These are phyloP conservation scores for Ophiostoma ulmi DNA, from an alignment of 2,329 filamentous ascomycete genomes.

Conservation along the genomic window DNA sequence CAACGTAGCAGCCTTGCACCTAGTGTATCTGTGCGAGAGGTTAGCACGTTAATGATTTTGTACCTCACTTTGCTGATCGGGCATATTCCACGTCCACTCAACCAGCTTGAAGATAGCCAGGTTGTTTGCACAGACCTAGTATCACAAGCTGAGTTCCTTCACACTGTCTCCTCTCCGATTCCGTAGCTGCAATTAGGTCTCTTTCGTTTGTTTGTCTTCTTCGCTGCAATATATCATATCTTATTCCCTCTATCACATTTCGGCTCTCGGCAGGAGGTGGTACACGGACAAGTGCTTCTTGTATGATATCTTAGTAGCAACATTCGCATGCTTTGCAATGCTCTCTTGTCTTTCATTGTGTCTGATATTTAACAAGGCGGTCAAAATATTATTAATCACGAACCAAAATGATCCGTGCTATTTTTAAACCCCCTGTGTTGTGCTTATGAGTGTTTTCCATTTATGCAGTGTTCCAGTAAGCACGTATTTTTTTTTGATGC, in stretches of 20 bases:
- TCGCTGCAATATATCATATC: not conserved
- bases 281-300: not conserved
- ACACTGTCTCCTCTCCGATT: not conserved
- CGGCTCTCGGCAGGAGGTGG: not conserved
- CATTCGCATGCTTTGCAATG: not conserved
- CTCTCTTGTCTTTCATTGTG: not conserved
- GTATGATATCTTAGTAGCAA: not conserved
- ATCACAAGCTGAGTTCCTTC: not conserved
- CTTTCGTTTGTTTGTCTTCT: not conserved
- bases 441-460: not conserved
- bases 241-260: not conserved
- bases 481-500: not conserved
- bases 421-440: not conserved
- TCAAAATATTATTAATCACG: not conserved
- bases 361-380: not conserved
- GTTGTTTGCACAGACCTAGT: not conserved
- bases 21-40: conserved; percentile 2
- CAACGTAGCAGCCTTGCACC: not conserved
- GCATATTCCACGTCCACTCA: not conserved
- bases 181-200: not conserved
- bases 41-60: not conserved
- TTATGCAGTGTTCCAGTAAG: not conserved
- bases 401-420: not conserved
- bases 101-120: not conserved
- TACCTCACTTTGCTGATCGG: not conserved